phyloP scores from a whole-genome alignment of 1,284 basidiomycete genomes.

The Ceratobasidium sp. region DNA sequence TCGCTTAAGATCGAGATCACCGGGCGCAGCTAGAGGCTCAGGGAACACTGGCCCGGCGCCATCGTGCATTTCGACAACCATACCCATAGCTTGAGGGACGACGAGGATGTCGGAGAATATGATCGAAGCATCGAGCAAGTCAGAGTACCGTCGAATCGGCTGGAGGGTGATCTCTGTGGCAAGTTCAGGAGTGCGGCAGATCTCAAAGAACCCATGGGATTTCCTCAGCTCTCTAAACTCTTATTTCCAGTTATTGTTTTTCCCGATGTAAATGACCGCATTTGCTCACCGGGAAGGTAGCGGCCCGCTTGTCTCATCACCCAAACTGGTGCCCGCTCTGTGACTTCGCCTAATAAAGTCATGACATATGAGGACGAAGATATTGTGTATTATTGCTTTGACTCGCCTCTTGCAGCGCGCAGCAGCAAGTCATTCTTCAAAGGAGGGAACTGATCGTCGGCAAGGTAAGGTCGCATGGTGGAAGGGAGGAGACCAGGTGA shows the following conservation, averaged over 20 bases:
- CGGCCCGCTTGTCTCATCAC: conserved; percentile 99
- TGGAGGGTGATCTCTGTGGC: conserved; percentile 91
- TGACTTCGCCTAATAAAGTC: conserved; percentile 74
- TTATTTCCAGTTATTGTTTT: conserved; percentile 56
- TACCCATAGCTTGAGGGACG: conserved; percentile 94
- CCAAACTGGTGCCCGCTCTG: conserved; percentile 96
- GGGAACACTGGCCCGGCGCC: conserved; percentile 82
- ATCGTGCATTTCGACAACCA: conserved; percentile 94
- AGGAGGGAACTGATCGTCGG: conserved; percentile 67
- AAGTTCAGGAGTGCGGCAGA: conserved; percentile 88
- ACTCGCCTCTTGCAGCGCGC: conserved; percentile 82
- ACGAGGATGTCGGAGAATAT: conserved; percentile 98
- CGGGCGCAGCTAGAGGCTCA: conserved; percentile 80
- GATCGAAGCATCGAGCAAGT: conserved; percentile 90
- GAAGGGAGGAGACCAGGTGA: not conserved
- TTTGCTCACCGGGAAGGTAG: conserved; percentile 86
- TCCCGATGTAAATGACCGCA: not conserved
- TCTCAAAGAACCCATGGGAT: conserved; percentile 90
- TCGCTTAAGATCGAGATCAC: conserved; percentile 68
- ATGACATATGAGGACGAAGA: conserved; percentile 13
- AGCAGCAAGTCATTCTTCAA: conserved; percentile 92
- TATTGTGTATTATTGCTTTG: conserved; percentile 45
- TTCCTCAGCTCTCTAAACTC: conserved; percentile 89
- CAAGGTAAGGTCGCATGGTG: conserved; percentile 40
- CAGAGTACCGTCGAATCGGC: conserved; percentile 87